Conservation (phyloP, 176 grass and related monocot genomes). For the Rhynchospora breviuscula region DNA sequence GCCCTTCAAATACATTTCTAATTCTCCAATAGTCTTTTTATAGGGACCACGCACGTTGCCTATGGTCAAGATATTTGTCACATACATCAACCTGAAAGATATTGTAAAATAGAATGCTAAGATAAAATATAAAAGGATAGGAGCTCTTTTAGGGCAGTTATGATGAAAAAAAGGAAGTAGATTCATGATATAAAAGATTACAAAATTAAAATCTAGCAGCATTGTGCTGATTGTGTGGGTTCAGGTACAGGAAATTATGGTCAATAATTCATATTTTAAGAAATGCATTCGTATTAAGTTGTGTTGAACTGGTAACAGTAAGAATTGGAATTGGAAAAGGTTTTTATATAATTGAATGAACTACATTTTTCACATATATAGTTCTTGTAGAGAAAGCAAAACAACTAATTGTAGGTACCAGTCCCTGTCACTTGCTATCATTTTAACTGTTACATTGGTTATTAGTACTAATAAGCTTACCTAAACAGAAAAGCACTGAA, state of each 20-base stretch:
- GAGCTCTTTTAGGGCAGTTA: too few relatives aligned
- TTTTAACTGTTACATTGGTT: too few relatives aligned
- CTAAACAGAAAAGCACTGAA: too few relatives aligned
- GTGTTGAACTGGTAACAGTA: background rate
- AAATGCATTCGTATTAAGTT: background rate
- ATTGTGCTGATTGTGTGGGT: background rate
- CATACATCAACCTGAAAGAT: background rate
- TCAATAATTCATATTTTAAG: background rate
- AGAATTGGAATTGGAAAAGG: background rate
- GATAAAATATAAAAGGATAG: too few relatives aligned
- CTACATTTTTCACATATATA: background rate
- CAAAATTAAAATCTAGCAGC: background rate
- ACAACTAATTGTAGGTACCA: background rate
- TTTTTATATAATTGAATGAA: background rate
- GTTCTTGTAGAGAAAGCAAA: background rate
- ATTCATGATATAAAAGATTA: background rate
- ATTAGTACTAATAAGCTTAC: too few relatives aligned
- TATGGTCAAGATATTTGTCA: background rate
- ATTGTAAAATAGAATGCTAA: background rate
- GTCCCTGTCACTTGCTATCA: background rate
- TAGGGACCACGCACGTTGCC: background rate
- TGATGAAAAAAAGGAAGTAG: too few relatives aligned
- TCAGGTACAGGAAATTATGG: background rate
- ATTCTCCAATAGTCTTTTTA: slow-evolving; percentile 4
- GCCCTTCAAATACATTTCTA: background rate